Base-by-base conservation (phyloP, 2,329 filamentous ascomycete species). In the Fusarium virguliforme region DNA sequence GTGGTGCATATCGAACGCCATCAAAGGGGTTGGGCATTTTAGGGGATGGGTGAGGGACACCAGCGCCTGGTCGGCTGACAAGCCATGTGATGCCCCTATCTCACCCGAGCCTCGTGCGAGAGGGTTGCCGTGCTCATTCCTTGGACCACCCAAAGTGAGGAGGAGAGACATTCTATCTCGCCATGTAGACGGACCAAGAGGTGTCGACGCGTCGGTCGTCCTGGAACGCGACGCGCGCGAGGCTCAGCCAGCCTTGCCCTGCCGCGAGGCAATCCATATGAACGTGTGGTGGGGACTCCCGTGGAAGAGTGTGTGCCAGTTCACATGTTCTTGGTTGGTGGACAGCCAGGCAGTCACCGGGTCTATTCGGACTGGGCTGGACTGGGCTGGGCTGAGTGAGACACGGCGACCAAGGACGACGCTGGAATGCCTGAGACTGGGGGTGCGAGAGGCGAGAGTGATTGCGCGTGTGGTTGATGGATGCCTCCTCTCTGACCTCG, bases 81-180 rank as follows among this genome's bases (percentile, higher is more conserved):
- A 68, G 68, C 74, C 74, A 76, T 76, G 72, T 75, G 74, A 76
- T 73, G 60, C 62, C 51, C 67, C 55, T 68, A 62, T 53, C 56
- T 58, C 53, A 46, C 51, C 35, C 43, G 59, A 37, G 37, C 60
- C 50, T 51, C 54, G 34, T 63, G 30, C 64, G 46, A 55, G 43
- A 54, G 63, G 41, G 37, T 18, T 57, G 59, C 53, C 37, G 38
- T 56, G 37, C 61, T 56, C 64, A 67, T 74, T 74, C 51, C 65
- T 65, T 61, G 41, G 18, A 40, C 56, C 55, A 40, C 53, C 41
- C 48, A 53, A 40, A 54, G 18, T 15, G 54, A 61, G 58, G 41
- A 55, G 53, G 62, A 10, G 38, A 57, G 12, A 57, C 18, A 18
- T 18, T 66, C 34, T 64, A 51, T 62, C 34, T 64, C 50, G 30